Evolutionary conservation across 371 early-diverging fungal species (phyloP).

Genomic region (Lichtheimia hyalospora): DNA sequence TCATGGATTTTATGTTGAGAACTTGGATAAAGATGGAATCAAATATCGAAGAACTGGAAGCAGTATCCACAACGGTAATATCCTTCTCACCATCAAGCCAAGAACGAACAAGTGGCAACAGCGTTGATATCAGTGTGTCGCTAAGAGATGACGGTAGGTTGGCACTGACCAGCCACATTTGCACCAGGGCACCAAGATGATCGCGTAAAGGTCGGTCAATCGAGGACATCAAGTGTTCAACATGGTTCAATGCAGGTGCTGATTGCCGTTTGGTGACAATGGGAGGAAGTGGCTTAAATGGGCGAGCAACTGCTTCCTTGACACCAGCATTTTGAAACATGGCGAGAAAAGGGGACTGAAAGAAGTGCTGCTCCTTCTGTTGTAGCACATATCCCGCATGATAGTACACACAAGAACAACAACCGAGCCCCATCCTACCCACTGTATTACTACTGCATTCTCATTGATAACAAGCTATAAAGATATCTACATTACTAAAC

Average conservation of each 20-base stretch:
- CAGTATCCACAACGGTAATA: not conserved
- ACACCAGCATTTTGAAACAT: not conserved
- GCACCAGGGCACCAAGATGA: not conserved
- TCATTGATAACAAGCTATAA: too few relatives aligned
- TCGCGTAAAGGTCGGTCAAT: not conserved
- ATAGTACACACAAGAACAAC: too few relatives aligned
- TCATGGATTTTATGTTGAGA: slow-evolving; percentile 3
- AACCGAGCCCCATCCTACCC: too few relatives aligned
- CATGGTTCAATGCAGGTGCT: too few relatives aligned
- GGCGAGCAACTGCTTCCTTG: not conserved
- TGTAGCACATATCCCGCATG: too few relatives aligned
- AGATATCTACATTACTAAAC: too few relatives aligned
- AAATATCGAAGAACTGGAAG: slow-evolving; percentile 1
- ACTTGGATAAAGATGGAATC: slow-evolving; percentile 4
- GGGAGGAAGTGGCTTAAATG: slow-evolving; percentile 1
- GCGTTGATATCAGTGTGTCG: not conserved
- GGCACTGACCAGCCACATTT: slow-evolving; percentile 1
- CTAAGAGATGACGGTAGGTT: not conserved
- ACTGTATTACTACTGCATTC: too few relatives aligned
- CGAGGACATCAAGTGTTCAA: not conserved
- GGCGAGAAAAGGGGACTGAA: not conserved
- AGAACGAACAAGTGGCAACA: not conserved
- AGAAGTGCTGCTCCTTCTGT: too few relatives aligned
- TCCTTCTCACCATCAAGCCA: slow-evolving; percentile 3
- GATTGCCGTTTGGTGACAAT: not conserved